Evolutionary conservation across 768 basidiomycete species (phyloP).

Genomic region (Termitomyces sp.): DNA sequence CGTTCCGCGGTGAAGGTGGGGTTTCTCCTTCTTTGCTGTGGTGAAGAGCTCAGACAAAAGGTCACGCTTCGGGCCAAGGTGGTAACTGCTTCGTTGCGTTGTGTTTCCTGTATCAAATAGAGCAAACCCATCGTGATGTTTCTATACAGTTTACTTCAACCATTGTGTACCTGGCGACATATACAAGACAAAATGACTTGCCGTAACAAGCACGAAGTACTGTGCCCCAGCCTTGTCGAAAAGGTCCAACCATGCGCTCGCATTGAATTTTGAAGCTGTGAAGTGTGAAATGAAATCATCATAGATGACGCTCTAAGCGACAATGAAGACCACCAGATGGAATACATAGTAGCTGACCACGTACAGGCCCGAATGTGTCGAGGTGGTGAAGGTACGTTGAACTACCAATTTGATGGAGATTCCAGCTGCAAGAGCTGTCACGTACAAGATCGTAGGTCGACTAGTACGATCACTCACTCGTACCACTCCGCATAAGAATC

Average conservation of each 20-base stretch:
- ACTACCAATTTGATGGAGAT: conserved; percentile 32
- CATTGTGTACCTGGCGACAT: not conserved
- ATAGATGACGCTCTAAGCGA: conserved; percentile 37
- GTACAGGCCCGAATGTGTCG: conserved; percentile 39
- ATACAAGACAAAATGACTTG: conserved; percentile 14
- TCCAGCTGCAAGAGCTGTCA: conserved; percentile 23
- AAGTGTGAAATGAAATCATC: conserved; percentile 57
- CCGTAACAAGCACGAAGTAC: conserved; percentile 55
- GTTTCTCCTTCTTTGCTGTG: conserved; percentile 45
- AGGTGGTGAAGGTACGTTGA: conserved; percentile 45
- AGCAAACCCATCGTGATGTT: conserved; percentile 59
- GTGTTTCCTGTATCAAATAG: conserved; percentile 53
- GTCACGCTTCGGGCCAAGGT: conserved; percentile 46
- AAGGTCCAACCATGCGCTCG: conserved; percentile 48
- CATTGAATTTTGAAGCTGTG: conserved; percentile 46
- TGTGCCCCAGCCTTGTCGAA: conserved; percentile 54
- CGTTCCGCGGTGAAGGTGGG: conserved; percentile 48
- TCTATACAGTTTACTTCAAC: conserved; percentile 22
- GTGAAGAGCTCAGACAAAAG: conserved; percentile 45
- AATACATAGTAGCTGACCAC: not conserved
- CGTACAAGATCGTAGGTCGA: not conserved
- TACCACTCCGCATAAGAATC: conserved; percentile 52
- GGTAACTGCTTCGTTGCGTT: conserved; percentile 42
- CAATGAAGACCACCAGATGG: not conserved
- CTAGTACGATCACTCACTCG: conserved; percentile 27